Evolutionary conservation across 2,329 filamentous ascomycete genomes (phyloP), one percentile per base, ranked within the genome.

Genomic region (Xylaria sp.): DNA sequence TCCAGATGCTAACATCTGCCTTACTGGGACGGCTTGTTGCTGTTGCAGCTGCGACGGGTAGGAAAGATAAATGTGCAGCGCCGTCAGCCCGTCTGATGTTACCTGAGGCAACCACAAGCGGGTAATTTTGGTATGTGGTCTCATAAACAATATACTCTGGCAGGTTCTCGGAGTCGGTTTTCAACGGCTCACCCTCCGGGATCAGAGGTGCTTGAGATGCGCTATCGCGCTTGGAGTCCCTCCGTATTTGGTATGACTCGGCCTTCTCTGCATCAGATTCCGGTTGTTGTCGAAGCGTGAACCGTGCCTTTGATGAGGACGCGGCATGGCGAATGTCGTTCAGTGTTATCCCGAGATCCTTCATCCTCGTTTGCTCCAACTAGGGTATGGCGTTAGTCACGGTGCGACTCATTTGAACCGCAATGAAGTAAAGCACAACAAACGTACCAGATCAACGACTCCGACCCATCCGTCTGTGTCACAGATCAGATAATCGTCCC

Each of bases 41-140:
- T 26, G 77, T 77, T 20, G 78, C 77, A 6, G 66, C 76, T 71
- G 71, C 70, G 62, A 80, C 78, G 15, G 79, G 75, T 0, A 76
- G 58, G 64, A 81, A 80, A 11, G 76, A 69, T 6, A 77, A 71
- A 58, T 78, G 74, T 6, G 75, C 62, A 62, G 81, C 79, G 15
- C 81, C 82, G 7, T 81, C 81, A n/a, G 81, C 80, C 23, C 77
- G 77, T 65, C 79, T 79, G 73, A 84, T 82, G 59, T 75, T 76
- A 13, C 80, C 81, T 3, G 77, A 79, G 6, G 80, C 78, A 15
- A 83, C 73, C 49, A 84, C 80, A 23, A 83, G 78, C 0, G 81
- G 81, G 72, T 83, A 83, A 60, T 81, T 80, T 63, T 82, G 77
- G 75, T 83, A 83, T 2, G 82, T 81, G 7, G 81, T 83, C 74